Evolutionary conservation across 345 rosid species (phyloP).

Genomic region (Bruguiera gymnorhiza): DNA sequence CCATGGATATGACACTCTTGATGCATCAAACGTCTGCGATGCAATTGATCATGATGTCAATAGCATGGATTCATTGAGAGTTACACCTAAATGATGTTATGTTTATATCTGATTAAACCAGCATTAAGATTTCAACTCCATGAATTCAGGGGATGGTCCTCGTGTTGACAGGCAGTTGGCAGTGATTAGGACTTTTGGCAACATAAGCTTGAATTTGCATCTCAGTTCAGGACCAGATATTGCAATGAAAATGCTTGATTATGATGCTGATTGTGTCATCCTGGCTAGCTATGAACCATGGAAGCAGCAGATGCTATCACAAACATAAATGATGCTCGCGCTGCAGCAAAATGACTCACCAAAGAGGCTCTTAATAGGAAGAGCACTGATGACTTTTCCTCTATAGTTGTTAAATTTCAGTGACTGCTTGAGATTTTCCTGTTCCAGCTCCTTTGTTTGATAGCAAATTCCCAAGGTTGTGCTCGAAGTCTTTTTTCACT

Average conservation of each 20-base stretch:
- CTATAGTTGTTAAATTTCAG: slow-evolving; percentile 67
- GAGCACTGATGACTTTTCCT: slow-evolving; percentile 82
- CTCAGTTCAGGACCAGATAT: slow-evolving; percentile 87
- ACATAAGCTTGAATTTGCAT: slow-evolving; percentile 78
- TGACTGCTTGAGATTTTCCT: slow-evolving; percentile 15
- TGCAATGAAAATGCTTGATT: slow-evolving; percentile 43
- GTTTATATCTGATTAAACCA: no score
- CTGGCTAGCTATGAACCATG: slow-evolving; percentile 89
- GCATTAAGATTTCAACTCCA: slow-evolving; percentile 3
- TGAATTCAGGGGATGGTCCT: slow-evolving; percentile 74
- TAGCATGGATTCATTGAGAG: no score
- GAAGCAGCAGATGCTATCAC: slow-evolving; percentile 69
- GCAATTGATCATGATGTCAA: neutral
- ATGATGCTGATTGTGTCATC: slow-evolving; percentile 62
- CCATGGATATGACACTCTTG: neutral
- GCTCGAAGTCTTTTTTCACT: neutral
- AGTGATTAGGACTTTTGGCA: slow-evolving; percentile 91
- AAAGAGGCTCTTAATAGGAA: slow-evolving; percentile 73
- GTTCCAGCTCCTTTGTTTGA: neutral
- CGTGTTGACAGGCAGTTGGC: slow-evolving; percentile 93
- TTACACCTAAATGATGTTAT: no score
- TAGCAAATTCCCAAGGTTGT: slow-evolving; percentile 1
- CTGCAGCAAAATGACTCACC: slow-evolving; percentile 77
- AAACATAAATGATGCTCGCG: slow-evolving; percentile 63
- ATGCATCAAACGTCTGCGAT: neutral